phyloP scores from a whole-genome alignment of 2,329 filamentous ascomycete species.

The Clarireedia sp. region DNA sequence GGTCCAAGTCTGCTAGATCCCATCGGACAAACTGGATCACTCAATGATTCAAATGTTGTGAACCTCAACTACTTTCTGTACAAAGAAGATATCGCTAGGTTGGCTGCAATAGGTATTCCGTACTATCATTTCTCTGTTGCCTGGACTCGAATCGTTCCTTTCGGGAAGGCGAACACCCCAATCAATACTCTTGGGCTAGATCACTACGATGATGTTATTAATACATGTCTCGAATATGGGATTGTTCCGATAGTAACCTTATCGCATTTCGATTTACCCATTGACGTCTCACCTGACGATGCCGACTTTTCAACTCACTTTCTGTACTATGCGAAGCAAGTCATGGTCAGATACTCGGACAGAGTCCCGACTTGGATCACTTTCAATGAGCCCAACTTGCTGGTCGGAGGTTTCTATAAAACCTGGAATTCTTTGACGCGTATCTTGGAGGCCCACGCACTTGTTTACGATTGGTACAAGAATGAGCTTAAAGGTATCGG shows the following conservation, averaged over 20 bases:
- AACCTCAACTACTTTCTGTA: slow-evolving; percentile 41
- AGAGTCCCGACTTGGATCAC: slow-evolving; percentile 43
- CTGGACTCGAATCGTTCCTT: slow-evolving; percentile 44
- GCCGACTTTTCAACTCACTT: slow-evolving; percentile 34
- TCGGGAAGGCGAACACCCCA: slow-evolving; percentile 34
- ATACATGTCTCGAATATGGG: slow-evolving; percentile 40
- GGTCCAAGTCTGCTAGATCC: slow-evolving; percentile 19
- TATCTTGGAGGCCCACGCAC: slow-evolving; percentile 39
- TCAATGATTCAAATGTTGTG: not conserved
- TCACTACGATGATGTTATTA: slow-evolving; percentile 46
- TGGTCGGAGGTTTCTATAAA: not conserved
- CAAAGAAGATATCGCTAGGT: slow-evolving; percentile 45
- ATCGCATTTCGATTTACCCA: slow-evolving; percentile 29
- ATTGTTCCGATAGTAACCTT: slow-evolving; percentile 41
- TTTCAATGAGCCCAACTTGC: slow-evolving; percentile 42
- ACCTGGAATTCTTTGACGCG: slow-evolving; percentile 4
- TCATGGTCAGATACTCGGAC: slow-evolving; percentile 42
- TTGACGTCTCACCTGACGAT: not conserved
- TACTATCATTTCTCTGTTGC: slow-evolving; percentile 44
- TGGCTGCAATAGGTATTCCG: slow-evolving; percentile 42
- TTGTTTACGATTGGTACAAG: slow-evolving; percentile 43
- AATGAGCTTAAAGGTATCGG: slow-evolving; percentile 39
- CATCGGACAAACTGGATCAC: not conserved
- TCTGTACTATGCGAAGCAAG: slow-evolving; percentile 43
- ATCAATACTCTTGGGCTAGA: slow-evolving; percentile 42